These are phyloP conservation scores for Asclepias syriaca DNA, from an alignment of 257 asterid genomes.

Conservation along the genomic window DNA sequence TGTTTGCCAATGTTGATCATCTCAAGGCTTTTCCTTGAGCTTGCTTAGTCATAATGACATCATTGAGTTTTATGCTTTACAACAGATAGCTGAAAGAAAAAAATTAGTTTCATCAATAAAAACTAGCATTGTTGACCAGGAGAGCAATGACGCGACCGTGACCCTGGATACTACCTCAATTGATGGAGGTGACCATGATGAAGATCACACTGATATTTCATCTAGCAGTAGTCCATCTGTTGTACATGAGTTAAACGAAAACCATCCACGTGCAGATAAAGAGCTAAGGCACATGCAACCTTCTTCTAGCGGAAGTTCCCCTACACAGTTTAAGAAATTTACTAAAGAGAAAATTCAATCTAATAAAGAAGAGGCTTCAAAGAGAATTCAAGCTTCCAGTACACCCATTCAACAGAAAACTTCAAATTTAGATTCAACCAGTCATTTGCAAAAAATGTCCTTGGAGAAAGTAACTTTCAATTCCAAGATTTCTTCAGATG, in stretches of 20 bases:
- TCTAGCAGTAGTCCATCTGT: constrained; percentile 15
- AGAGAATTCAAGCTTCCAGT: constrained; percentile 21
- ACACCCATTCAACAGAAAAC: constrained; percentile 21
- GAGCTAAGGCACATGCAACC: constrained; percentile 22
- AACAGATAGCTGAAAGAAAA: constrained; percentile 83
- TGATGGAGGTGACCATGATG: constrained; percentile 23
- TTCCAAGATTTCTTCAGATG: constrained; percentile 23
- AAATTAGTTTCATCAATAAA: constrained; percentile 69
- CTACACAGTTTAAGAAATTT: constrained; percentile 19
- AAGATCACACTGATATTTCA: constrained; percentile 13
- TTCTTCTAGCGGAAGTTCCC: constrained; percentile 23
- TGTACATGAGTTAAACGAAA: constrained; percentile 19
- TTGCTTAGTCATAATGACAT: neutral
- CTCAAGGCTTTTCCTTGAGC: constrained; percentile 2
- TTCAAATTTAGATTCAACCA: constrained; percentile 18
- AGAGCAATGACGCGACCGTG: constrained; percentile 24
- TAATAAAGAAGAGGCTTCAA: constrained; percentile 23
- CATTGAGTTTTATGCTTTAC: constrained; percentile 7
- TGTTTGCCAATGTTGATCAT: neutral
- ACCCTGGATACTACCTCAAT: constrained; percentile 30
- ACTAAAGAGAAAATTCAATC: constrained; percentile 23
- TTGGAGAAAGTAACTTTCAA: constrained; percentile 15
- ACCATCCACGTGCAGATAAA: constrained; percentile 23
- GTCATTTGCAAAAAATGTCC: constrained; percentile 16
- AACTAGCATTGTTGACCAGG: constrained; percentile 41